Conservation (phyloP, 805 yeast species). For the Vanderwaltozyma polyspora region DNA sequence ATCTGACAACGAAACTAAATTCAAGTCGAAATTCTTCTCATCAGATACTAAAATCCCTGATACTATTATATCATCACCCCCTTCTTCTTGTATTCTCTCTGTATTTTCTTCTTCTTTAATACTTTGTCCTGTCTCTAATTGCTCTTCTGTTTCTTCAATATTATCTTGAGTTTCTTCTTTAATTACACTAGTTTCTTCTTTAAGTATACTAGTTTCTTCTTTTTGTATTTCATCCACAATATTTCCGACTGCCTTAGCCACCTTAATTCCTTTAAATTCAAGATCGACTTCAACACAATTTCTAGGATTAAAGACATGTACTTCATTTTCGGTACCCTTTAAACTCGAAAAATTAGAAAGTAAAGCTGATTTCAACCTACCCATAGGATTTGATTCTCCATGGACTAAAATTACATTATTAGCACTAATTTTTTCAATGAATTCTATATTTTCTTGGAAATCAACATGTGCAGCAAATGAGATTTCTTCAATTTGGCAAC, state of each 20-base stretch:
- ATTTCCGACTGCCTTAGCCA: conserved; percentile 65
- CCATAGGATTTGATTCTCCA: conserved; percentile 98
- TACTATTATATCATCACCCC: conserved; percentile 41
- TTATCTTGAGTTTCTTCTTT: conserved; percentile 2
- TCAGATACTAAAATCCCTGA: conserved; percentile 79
- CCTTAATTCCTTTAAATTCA: conserved; percentile 69
- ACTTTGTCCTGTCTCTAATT: conserved; percentile 1
- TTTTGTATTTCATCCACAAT: conserved; percentile 38
- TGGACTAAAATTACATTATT: conserved; percentile 82
- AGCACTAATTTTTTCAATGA: conserved; percentile 82
- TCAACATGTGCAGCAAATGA: conserved; percentile 99
- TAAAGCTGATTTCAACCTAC: conserved; percentile 85
- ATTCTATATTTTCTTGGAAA: conserved; percentile 82
- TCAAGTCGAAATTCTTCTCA: conserved; percentile 73
- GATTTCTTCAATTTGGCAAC: conserved; percentile 80
- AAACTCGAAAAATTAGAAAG: conserved; percentile 72
- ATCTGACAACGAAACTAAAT: conserved; percentile 73
- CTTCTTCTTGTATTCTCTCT: conserved; percentile 16
- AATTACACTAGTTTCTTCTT: conserved; percentile 1
- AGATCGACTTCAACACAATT: conserved; percentile 74
- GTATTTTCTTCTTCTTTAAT: conserved; percentile 1
- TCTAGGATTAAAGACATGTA: conserved; percentile 82
- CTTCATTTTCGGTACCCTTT: conserved; percentile 81
- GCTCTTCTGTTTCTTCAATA: conserved; percentile 2
- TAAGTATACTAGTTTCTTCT: conserved; percentile 19